phyloP scores from a whole-genome alignment of 345 rosid genomes.

The Passiflora organensis region DNA sequence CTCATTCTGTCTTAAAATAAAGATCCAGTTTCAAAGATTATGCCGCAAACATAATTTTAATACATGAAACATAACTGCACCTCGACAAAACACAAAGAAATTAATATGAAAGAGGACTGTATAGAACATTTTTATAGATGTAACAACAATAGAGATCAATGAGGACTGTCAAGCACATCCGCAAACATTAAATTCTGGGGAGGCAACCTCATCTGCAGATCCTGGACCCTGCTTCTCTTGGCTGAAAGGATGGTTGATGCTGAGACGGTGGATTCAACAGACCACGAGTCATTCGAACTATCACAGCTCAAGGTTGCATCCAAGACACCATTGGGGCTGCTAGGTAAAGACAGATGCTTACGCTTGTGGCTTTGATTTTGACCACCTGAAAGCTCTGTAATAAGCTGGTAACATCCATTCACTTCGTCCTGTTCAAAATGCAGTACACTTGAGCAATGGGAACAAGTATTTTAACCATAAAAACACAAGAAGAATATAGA shows the following conservation, averaged over 20 bases:
- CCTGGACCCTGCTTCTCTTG: constrained; percentile 61
- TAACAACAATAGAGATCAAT: constrained; percentile 25
- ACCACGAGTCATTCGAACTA: constrained; percentile 59
- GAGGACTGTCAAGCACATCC: constrained; percentile 66
- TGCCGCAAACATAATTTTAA: constrained; percentile 17
- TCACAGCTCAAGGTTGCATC: constrained; percentile 60
- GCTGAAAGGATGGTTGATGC: constrained; percentile 36
- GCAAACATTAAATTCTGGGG: constrained; percentile 51
- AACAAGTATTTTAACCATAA: too few relatives aligned
- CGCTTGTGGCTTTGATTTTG: constrained; percentile 42
- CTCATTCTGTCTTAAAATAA: neutral
- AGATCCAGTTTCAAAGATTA: constrained; percentile 12
- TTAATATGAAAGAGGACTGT: constrained; percentile 13
- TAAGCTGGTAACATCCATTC: constrained; percentile 54
- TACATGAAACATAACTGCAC: constrained; percentile 19
- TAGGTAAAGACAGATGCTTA: constrained; percentile 30
- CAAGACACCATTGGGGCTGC: constrained; percentile 54
- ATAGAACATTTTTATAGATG: constrained; percentile 21
- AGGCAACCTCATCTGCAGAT: constrained; percentile 67
- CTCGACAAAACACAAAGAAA: constrained; percentile 13
- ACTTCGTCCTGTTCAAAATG: constrained; percentile 48
- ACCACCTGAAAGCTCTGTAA: constrained; percentile 39
- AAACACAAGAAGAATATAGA: neutral
- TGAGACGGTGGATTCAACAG: constrained; percentile 37
- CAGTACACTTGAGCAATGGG: constrained; percentile 2